Evolutionary conservation across 129 eudicot species (phyloP).

Genomic region (Centaurea solstitialis): DNA sequence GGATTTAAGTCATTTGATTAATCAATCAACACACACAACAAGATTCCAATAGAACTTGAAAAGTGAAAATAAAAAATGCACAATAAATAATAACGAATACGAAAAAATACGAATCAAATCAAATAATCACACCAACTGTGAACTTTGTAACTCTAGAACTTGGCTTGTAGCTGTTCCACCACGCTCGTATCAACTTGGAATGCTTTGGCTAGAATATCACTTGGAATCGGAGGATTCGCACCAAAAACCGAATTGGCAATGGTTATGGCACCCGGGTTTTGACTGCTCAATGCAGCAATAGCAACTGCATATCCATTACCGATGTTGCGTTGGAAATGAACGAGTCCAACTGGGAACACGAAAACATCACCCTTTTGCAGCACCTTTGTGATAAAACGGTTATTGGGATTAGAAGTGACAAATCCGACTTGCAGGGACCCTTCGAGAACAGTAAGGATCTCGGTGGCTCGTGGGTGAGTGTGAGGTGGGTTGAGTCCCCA

Average conservation of each 20-base stretch:
- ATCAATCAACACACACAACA: neutral
- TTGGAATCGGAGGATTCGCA: conserved; percentile 35
- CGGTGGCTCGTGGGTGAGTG: conserved; percentile 53
- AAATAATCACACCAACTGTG: neutral
- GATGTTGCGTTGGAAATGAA: conserved; percentile 41
- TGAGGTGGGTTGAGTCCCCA: conserved; percentile 50
- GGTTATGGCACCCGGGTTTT: conserved; percentile 48
- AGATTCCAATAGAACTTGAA: neutral
- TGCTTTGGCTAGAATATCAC: conserved; percentile 44
- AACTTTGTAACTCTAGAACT: conserved; percentile 20
- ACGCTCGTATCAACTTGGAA: conserved; percentile 38
- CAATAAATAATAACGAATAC: neutral
- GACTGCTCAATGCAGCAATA: conserved; percentile 47
- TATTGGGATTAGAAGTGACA: conserved; percentile 45
- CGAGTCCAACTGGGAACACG: conserved; percentile 43
- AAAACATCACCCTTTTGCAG: conserved; percentile 48
- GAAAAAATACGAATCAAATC: neutral
- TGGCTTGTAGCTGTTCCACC: conserved; percentile 29
- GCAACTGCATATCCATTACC: conserved; percentile 33
- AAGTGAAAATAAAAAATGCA: neutral
- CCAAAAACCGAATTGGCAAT: conserved; percentile 43
- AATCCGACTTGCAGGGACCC: conserved; percentile 45
- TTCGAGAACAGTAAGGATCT: conserved; percentile 40
- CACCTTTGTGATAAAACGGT: conserved; percentile 36
- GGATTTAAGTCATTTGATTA: neutral